Evolutionary conservation across 1,284 basidiomycete genomes (phyloP), one percentile per base, ranked within the genome.

Genomic region (Peniophora sp.): DNA sequence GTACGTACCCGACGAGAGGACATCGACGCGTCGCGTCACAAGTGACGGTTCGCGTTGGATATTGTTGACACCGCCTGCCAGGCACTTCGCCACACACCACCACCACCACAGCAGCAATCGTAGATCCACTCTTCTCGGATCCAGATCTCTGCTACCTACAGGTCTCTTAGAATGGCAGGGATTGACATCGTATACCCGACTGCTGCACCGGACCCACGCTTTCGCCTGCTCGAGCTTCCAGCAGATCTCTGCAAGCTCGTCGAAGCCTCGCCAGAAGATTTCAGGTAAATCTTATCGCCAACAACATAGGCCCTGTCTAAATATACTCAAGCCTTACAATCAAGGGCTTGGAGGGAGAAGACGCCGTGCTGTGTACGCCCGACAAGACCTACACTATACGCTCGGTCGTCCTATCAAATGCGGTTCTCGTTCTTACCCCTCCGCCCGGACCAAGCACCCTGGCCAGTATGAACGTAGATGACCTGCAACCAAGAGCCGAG

Each of bases 281-380:
- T 52, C 45, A 39, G 53, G n/a, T 53, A 43, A 36, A 50, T 10
- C 14, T 47, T 20, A 45, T 22, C 22, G 15, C 32, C 27, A 14
- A 23, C 44, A 44, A 14, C 20, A 22, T 24, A 46, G 2, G 27
- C 20, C n/a, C 47, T 24, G 47, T n/a, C 55, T 42, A n/a, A 39
- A 56, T 47, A 41, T 8, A 52, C 49, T 27, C 24, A 36, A 90
- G 88, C 39, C 64, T 92, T 39, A 75, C 75, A 9, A 86, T 97
- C 67, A 93, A 92, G 63, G 94, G 94, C 1, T 71, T 81, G 41
- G 66, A 79, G 1, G 76, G 76, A 17, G 92, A 96, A 60, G 88
- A 95, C 59, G 93, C 93, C 0, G 92, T 96, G 0, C 69, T 95
- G 3, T 96, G 93, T 62, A 94, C 92, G 0, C 57, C 73, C 0